Evolutionary conservation across 257 asterid genomes (phyloP), one percentile per base, ranked within the genome.

Genomic region (Nicotiana knightiana): DNA sequence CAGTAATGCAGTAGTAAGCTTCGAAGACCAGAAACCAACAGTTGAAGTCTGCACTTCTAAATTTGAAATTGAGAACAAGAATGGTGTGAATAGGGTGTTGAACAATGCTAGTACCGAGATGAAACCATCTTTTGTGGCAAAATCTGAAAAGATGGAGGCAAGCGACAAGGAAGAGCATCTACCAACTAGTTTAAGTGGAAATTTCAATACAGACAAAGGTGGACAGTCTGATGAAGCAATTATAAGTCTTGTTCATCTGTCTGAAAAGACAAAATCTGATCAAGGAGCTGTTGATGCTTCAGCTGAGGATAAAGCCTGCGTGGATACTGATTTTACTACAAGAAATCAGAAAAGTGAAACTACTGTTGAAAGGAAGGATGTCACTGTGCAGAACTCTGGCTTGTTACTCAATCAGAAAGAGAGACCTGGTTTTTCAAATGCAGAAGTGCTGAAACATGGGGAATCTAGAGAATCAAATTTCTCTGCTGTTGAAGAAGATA

Each of bases 261-360:
- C 82, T 80, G 88, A 68, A 39, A 81, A 82, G 65, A 37, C 62
- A 70, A 83, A 66, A 59, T 46, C 51, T 53, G 90, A 81, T 59
- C 59, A 17, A 63, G 85, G 71, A 10, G 70, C 18, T n/a, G 87
- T 70, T 64, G 32, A 35, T 24, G 73, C 39, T 48, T 21, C 87
- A 30, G 65, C 80, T 73, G 80, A 84, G 68, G 85, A 80, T 51
- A 86, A 85, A 82, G 65, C 51, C 37, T 4, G 11, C 6, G 51
- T 82, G 82, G 81, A 76, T 78, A 78, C 77, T 6, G 70, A 82
- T 79, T 81, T 87, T 30, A 48, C 59, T 43, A 37, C 66, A 33
- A 87, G 86, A 67, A 86, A 55, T 62, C 87, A 81, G 76, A 87
- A 57, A 80, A 85, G 79, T 12, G 91, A 70, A 55, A 80, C 82